phyloP scores from a whole-genome alignment of 441 rosid species.

The Populus trichocarpa region DNA sequence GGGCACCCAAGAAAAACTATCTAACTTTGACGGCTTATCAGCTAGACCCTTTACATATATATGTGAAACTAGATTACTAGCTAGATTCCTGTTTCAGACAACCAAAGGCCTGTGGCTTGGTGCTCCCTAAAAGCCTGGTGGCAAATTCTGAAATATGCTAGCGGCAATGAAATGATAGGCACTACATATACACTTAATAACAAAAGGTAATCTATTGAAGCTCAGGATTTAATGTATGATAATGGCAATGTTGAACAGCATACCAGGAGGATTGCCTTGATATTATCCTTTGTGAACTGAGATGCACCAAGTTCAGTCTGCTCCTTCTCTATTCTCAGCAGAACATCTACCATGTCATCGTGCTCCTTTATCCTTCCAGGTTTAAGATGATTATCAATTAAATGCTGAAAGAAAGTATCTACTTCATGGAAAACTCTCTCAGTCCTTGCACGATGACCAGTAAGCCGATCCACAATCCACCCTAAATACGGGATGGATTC shows the following conservation, averaged over 20 bases:
- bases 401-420: constrained; percentile 31
- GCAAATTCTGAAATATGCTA: too few species aligned
- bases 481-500: constrained; percentile 47
- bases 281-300: constrained; percentile 28
- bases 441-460: constrained; percentile 31
- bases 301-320: constrained; percentile 23
- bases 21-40: too few species aligned
- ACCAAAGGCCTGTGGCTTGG: too few species aligned
- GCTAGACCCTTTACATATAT: too few species aligned
- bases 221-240: background rate
- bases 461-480: constrained; percentile 38
- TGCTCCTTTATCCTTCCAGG: constrained; percentile 15
- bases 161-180: background rate
- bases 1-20: too few species aligned
- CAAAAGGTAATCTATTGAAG: too few species aligned
- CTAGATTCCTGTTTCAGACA: too few species aligned
- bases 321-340: constrained; percentile 32
- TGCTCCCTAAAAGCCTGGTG: too few species aligned
- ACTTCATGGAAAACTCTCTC: constrained; percentile 28
- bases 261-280: constrained; percentile 47
- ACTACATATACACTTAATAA: background rate
- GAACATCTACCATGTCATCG: constrained; percentile 46
- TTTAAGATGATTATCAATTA: constrained; percentile 47
- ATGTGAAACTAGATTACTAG: too few species aligned
- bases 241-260: background rate